These are phyloP conservation scores for Saccharomyces pastorianus DNA, from an alignment of 1,139 yeast genomes.

Conservation along the genomic window DNA sequence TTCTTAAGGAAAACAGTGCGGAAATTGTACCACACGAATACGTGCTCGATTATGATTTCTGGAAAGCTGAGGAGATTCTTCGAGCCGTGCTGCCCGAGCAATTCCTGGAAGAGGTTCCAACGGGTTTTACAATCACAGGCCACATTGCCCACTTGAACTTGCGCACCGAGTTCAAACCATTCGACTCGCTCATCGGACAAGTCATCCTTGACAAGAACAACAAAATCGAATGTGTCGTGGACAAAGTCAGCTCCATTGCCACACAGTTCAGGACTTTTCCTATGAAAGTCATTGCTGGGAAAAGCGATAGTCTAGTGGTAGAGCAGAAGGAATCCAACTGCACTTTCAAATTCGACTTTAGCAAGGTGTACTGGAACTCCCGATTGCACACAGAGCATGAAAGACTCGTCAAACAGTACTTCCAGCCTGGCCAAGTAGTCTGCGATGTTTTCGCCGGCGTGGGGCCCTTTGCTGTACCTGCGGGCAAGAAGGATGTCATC, in stretches of 20 bases:
- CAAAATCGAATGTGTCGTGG: conserved; percentile 82
- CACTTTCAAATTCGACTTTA: conserved; percentile 76
- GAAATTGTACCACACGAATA: conserved; percentile 47
- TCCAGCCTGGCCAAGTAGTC: conserved; percentile 61
- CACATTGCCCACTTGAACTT: conserved; percentile 92
- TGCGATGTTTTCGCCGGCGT: conserved; percentile 98
- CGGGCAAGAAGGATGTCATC: conserved; percentile 72
- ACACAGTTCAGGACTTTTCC: conserved; percentile 84
- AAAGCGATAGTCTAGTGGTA: conserved; percentile 48
- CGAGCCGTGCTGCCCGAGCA: conserved; percentile 68
- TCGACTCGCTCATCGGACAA: conserved; percentile 73
- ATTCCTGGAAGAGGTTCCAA: conserved; percentile 64
- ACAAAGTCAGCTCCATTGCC: conserved; percentile 79
- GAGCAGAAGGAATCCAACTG: conserved; percentile 89
- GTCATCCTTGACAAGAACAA: conserved; percentile 82
- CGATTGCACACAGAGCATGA: conserved; percentile 91
- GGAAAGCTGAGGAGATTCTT: conserved; percentile 85
- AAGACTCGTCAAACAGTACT: conserved; percentile 51
- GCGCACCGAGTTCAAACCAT: conserved; percentile 79
- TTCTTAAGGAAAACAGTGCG: conserved; percentile 42
- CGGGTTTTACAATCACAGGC: conserved; percentile 90
- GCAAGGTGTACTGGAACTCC: conserved; percentile 96
- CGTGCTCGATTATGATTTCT: conserved; percentile 60
- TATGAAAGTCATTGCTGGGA: conserved; percentile 91
- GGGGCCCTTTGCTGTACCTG: conserved; percentile 96